phyloP scores from a whole-genome alignment of 2,329 filamentous ascomycete genomes.

The Colletotrichum graminicola region DNA sequence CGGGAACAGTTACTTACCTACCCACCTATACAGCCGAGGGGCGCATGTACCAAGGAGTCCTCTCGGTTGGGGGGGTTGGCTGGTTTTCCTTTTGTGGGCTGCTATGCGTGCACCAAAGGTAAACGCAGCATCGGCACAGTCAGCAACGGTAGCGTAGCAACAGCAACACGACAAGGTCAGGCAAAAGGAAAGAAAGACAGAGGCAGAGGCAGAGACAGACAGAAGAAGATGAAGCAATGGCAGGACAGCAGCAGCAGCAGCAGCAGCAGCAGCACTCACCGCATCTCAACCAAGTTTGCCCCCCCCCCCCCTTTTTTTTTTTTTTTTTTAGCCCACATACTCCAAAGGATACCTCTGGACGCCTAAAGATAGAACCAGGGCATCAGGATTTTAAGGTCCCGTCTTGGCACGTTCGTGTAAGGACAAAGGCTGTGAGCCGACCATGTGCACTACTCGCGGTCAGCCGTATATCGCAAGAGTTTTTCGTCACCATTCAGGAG shows the following conservation, averaged over 20 bases:
- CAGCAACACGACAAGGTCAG: not conserved
- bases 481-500: too few relatives aligned
- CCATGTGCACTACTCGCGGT: too few relatives aligned
- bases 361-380: too few relatives aligned
- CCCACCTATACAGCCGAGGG: not conserved
- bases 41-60: slow-evolving; percentile 8
- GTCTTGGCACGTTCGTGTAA: too few relatives aligned
- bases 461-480: too few relatives aligned
- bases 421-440: too few relatives aligned
- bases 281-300: not conserved
- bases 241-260: not conserved
- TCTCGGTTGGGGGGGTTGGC: not conserved
- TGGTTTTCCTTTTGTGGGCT: not conserved
- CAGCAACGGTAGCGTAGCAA: slow-evolving; percentile 9
- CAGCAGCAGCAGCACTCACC: not conserved
- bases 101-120: slow-evolving; percentile 1
- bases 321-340: too few relatives aligned
- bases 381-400: too few relatives aligned
- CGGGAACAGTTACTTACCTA: not conserved
- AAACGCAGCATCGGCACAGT: slow-evolving; percentile 3
- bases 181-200: slow-evolving; percentile 5
- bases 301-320: not conserved
- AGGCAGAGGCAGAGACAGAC: not conserved
- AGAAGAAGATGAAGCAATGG: not conserved
- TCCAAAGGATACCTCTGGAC: too few relatives aligned